phyloP scores from a whole-genome alignment of 371 early-diverging fungal species.

The Batkoa obscura region DNA sequence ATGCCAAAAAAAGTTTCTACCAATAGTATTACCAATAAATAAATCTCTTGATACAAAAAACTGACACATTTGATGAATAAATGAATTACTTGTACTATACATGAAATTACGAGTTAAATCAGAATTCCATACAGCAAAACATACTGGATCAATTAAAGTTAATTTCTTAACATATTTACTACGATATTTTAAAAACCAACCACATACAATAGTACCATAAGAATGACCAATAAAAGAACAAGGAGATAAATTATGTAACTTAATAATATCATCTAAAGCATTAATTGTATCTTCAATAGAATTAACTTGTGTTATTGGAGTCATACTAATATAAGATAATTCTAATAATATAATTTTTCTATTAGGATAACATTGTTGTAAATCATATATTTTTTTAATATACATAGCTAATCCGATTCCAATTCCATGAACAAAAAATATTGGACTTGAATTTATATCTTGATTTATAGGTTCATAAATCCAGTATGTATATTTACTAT shows the following conservation, averaged over 20 bases:
- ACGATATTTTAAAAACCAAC: not conserved
- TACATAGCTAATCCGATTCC: not conserved
- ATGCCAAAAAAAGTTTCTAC: not conserved
- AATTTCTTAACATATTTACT: not conserved
- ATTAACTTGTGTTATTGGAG: not conserved
- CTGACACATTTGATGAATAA: not conserved
- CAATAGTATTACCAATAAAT: not conserved
- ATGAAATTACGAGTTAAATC: not conserved
- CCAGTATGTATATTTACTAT: not conserved
- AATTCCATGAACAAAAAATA: conserved; percentile 1
- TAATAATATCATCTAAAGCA: not conserved
- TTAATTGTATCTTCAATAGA: not conserved
- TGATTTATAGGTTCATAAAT: not conserved
- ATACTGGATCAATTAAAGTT: not conserved
- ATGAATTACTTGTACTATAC: not conserved
- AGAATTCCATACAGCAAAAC: conserved; percentile 4
- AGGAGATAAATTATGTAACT: not conserved
- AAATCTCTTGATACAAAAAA: not conserved
- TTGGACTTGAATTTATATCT: not conserved
- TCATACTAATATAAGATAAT: not conserved
- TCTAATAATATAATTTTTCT: not conserved
- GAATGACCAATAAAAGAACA: not conserved
- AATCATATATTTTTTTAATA: not conserved
- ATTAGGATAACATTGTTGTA: not conserved
- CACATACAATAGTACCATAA: not conserved